Evolutionary conservation across 2,329 filamentous ascomycete genomes (phyloP).

Genomic region (Fonsecaea monophora): DNA sequence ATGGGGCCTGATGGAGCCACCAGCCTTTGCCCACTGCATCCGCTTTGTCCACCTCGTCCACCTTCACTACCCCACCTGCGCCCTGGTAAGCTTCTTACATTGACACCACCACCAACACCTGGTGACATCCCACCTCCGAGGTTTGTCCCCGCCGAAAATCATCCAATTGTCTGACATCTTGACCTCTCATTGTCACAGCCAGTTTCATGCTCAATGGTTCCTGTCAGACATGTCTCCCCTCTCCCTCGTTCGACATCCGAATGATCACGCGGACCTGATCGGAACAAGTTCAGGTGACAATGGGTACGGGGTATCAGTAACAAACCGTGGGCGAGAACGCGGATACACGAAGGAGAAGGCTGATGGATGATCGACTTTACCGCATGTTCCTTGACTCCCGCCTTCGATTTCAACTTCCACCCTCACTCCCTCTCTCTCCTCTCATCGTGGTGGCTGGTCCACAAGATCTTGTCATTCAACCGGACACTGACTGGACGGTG

Average conservation of each 20-base stretch:
- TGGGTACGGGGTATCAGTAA: too few relatives aligned
- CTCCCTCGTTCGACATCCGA: not conserved
- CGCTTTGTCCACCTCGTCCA: not conserved
- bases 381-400: not conserved
- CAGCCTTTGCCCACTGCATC: not conserved
- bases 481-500: not conserved
- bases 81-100: not conserved
- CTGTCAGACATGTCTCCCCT: not conserved
- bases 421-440: not conserved
- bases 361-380: conserved; percentile 6
- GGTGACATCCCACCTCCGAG: not conserved
- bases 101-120: too few relatives aligned
- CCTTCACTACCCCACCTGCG: not conserved
- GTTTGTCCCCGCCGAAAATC: not conserved
- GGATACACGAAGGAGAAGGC: not conserved
- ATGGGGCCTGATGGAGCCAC: not conserved
- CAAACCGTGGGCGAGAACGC: not conserved
- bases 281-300: conserved; percentile 1
- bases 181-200: not conserved
- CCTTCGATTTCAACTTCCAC: not conserved
- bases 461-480: not conserved
- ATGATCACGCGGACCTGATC: conserved; percentile 15
- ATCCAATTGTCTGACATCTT: not conserved
- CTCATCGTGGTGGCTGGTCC: conserved; percentile 10
- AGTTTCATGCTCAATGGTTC: not conserved